Percentiles rank a stretch among this genome's conserved stretches.
Conservation (phyloP, 352 stramenopile species). For the Pythium phragmitis region DNA sequence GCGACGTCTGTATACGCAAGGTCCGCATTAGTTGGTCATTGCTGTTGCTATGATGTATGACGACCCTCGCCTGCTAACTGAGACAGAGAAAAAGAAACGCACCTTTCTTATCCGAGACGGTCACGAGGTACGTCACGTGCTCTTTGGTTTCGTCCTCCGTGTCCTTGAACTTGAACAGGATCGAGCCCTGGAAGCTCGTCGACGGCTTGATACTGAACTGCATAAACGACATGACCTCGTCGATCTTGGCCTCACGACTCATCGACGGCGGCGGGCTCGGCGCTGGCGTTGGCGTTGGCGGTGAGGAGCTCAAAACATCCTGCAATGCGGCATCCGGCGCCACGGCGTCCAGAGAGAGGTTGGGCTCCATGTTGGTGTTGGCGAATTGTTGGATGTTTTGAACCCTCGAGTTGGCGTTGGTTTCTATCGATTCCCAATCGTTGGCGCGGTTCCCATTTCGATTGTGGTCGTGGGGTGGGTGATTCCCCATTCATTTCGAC, state of each 20-base stretch:
- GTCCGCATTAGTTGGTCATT: not conserved
- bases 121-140: constrained; percentile 68
- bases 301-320: constrained; percentile 4
- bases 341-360: constrained; percentile 5
- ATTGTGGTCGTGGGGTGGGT: not conserved
- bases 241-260: constrained; percentile 70
- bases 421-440: constrained; percentile 16
- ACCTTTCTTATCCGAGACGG: constrained; percentile 47
- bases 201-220: constrained; percentile 78
- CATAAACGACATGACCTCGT: constrained; percentile 88
- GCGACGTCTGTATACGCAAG: constrained; percentile 35
- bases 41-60: too few relatives aligned
- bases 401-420: not conserved
- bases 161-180: constrained; percentile 84
- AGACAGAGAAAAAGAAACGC: constrained; percentile 1
- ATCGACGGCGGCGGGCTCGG: not conserved
- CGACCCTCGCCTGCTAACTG: not conserved
- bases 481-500: constrained; percentile 17
- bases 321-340: constrained; percentile 13
- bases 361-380: constrained; percentile 13
- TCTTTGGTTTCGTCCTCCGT: constrained; percentile 32
- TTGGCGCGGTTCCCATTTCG: constrained; percentile 18
- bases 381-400: too few relatives aligned
- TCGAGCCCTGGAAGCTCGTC: constrained; percentile 72
- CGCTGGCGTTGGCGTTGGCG: not conserved